Percentiles rank a stretch among this genome's conserved stretches.
These are phyloP conservation scores for Zasmidium cellare DNA, from an alignment of 2,329 filamentous ascomycete species.

Conservation along the genomic window DNA sequence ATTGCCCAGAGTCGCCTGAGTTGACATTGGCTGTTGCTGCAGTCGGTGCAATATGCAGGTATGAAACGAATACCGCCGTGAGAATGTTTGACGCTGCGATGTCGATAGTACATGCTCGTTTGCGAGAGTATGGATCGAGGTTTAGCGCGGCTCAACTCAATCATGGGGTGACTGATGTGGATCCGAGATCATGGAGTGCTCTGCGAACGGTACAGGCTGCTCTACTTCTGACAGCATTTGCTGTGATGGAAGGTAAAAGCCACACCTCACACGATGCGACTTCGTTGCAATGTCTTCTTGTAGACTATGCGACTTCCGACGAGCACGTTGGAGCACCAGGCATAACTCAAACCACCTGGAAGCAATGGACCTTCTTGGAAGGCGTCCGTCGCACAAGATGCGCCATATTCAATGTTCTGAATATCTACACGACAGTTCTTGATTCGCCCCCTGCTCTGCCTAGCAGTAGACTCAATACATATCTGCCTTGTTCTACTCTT, in stretches of 20 bases:
- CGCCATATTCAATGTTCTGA: slow-evolving; percentile 3
- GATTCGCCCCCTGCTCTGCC: slow-evolving; percentile 2
- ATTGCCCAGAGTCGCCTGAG: slow-evolving; percentile 5
- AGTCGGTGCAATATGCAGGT: slow-evolving; percentile 4
- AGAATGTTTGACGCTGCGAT: slow-evolving; percentile 1
- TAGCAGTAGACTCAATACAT: not conserved
- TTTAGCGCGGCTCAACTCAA: too few species aligned
- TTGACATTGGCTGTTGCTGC: slow-evolving; percentile 4
- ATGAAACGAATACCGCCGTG: slow-evolving; percentile 1
- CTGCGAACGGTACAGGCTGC: slow-evolving; percentile 6
- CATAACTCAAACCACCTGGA: not conserved
- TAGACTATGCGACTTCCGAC: not conserved
- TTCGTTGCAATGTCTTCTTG: not conserved
- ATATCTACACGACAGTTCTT: not conserved
- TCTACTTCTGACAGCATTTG: slow-evolving; percentile 2
- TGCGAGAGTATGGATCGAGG: too few species aligned
- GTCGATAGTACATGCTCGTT: not conserved
- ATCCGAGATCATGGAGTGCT: not conserved
- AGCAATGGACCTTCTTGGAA: slow-evolving; percentile 4
- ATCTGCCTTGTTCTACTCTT: slow-evolving; percentile 5
- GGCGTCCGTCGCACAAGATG: slow-evolving; percentile 2
- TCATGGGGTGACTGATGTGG: too few species aligned
- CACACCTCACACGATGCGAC: not conserved
- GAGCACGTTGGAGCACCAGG: not conserved
- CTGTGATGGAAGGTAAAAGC: not conserved